Base-by-base conservation (phyloP, 805 yeast genomes). In the Cyberlindnera japonica region DNA sequence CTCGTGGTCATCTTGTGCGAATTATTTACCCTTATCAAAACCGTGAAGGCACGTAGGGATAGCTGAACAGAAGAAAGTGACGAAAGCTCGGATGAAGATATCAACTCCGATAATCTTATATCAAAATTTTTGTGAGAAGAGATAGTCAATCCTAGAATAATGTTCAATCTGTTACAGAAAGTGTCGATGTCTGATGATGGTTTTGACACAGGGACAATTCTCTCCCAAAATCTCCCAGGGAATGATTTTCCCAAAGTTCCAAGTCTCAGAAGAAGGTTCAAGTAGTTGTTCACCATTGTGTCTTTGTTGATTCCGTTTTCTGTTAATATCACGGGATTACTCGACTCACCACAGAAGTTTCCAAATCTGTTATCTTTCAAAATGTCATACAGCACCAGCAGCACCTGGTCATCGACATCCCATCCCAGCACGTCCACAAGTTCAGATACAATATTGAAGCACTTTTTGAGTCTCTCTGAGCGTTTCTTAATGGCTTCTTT, bases 91-190 rank as follows among this genome's bases (percentile, higher is more conserved):
- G 37, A 43, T 8, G 40, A 33, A 1, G 31, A 21, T 3, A 53
- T 15, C 2, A 55, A n/a, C 3, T 50, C 50, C 13, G 40, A 29
- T 5, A 53, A 34, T 34, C 41, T 39, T 6, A 30, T 1, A 26
- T 53, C 57, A 12, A 56, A 38, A 20, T 43, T 45, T 18, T 45
- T 53, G 14, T 37, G 38, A 15, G 51, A 48, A 8, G 40, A 35
- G 9, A 26, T 19, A 6, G 50, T 35, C 12, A 52, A 19, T 13
- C 44, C 44, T 2, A 55, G 28, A 1, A 56, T 14, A 2, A 56
- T 44, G 19, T 55, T 56, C 22, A 47, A 14, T 38, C 61, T 47
- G 43, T 56, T 56, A 35, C 47, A 43, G 18, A 54, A 48, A 2
- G 51, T 39, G 4, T 20, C 25, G 14, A 47, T 18, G 22, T 41